These are phyloP conservation scores for Coniochaeta sp. DNA, from an alignment of 2,329 filamentous ascomycete genomes.

Conservation along the genomic window DNA sequence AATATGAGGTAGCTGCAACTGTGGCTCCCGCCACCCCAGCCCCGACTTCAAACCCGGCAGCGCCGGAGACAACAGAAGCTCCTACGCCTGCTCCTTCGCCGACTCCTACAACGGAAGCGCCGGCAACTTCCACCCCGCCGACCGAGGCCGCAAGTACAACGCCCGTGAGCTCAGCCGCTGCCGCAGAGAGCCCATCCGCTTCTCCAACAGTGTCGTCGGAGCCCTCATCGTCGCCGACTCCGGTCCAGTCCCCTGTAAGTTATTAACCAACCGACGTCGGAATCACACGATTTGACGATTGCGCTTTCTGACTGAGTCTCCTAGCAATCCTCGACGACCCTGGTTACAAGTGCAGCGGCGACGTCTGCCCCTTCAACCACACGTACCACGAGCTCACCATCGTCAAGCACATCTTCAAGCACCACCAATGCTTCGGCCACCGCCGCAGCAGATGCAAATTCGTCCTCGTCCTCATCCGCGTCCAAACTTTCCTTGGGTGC, in stretches of 20 bases:
- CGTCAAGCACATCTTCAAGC: background rate
- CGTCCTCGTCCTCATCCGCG: background rate
- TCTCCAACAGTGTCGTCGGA: background rate
- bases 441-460: background rate
- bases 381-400: background rate
- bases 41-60: background rate
- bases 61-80: background rate
- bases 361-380: background rate
- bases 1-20: background rate
- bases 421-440: background rate
- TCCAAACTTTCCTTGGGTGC: conserved; percentile 29
- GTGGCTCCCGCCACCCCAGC: background rate
- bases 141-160: background rate
- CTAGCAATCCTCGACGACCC: background rate
- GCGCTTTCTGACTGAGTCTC: no score
- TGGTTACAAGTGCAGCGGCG: background rate
- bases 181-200: background rate
- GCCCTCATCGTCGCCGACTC: background rate
- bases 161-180: background rate
- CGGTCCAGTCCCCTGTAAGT: background rate
- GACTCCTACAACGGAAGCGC: background rate
- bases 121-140: background rate
- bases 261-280: background rate
- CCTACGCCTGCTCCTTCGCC: background rate
- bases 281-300: background rate